Percentiles rank a stretch among this genome's conserved stretches.
Conservation (phyloP, 441 rosid species). For the Mallotus repandus region DNA sequence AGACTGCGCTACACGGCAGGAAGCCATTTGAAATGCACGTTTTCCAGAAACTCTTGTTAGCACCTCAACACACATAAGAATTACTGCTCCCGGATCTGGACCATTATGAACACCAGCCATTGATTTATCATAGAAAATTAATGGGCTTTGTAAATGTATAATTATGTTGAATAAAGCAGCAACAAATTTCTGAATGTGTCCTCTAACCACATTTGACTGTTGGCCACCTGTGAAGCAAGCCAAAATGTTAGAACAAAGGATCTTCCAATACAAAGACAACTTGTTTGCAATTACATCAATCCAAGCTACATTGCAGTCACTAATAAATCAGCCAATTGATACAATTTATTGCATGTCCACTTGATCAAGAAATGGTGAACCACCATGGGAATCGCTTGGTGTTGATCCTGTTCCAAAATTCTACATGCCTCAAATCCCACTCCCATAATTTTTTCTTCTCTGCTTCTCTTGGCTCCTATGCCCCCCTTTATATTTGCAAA, state of each 20-base stretch:
- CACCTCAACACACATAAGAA: slow-evolving; percentile 89
- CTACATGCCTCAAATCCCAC: not conserved
- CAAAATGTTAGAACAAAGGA: slow-evolving; percentile 28
- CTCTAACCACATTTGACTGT: slow-evolving; percentile 56
- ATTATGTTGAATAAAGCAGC: slow-evolving; percentile 70
- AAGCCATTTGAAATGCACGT: slow-evolving; percentile 61
- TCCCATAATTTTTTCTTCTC: not conserved
- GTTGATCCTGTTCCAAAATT: not conserved
- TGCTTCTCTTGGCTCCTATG: not conserved
- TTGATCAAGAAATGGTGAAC: not conserved
- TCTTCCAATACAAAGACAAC: not conserved
- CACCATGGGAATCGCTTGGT: not conserved
- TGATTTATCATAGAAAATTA: slow-evolving; percentile 42
- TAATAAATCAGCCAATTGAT: not conserved
- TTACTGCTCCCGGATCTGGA: slow-evolving; percentile 84
- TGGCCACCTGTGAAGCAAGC: slow-evolving; percentile 60
- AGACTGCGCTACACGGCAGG: slow-evolving; percentile 75
- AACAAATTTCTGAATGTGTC: slow-evolving; percentile 60
- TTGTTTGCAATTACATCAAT: not conserved
- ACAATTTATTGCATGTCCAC: not conserved
- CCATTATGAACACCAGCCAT: slow-evolving; percentile 27
- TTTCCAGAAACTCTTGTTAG: slow-evolving; percentile 78
- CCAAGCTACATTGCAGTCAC: not conserved
- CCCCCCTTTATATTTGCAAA: too few relatives aligned
- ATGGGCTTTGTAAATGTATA: slow-evolving; percentile 78